Evolutionary conservation across 108 stramenopile species (phyloP), one percentile per base, ranked within the genome.

Genomic region (Skeletonema potamos): DNA sequence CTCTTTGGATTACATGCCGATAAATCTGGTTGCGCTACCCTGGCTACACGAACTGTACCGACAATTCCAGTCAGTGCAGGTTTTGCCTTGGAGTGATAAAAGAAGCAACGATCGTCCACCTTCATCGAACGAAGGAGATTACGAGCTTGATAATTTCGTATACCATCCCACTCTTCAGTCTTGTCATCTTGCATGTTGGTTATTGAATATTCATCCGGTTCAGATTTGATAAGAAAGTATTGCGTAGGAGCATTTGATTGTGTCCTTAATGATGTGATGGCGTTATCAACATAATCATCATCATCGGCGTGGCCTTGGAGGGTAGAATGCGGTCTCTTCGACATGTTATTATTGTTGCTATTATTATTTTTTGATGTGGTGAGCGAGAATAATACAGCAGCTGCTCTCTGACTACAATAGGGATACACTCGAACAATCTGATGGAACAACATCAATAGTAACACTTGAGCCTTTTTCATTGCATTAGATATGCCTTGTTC

Each of bases 81-180:
- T 15, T 62, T 64, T 33, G 76, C 39, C 54, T 80, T 77, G 26
- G 76, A 78, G 58, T 86, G 85, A 68, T 86, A 86, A 55, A 86
- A 86, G 60, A 83, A 86, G 18, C 69, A 74, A 37, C 67, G 67
- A 48, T 84, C 85, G 3, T 72, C 83, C 1, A 67, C 62, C 1
- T 71, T 69, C 85, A 86, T 86, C 36, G 70, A 66, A 22, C 77
- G 72, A 22, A 86, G 55, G 33, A 48, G 32, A 56, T 86, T 86
- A 0, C 83, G 85, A 24, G 85, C 85, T 72, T 81, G 72, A 68
- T 74, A 86, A 57, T 82, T 86, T 13, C 85, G 76, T 27, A 86
- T 73, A 10, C 85, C 85, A 55, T 77, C 72, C 85, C 83, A 86
- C 59, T 86, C 85, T 41, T 84, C 73, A 28, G 55, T 62, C 15